phyloP scores from a whole-genome alignment of 495 filamentous ascomycete genomes.

The Astrocystis sublimbata region DNA sequence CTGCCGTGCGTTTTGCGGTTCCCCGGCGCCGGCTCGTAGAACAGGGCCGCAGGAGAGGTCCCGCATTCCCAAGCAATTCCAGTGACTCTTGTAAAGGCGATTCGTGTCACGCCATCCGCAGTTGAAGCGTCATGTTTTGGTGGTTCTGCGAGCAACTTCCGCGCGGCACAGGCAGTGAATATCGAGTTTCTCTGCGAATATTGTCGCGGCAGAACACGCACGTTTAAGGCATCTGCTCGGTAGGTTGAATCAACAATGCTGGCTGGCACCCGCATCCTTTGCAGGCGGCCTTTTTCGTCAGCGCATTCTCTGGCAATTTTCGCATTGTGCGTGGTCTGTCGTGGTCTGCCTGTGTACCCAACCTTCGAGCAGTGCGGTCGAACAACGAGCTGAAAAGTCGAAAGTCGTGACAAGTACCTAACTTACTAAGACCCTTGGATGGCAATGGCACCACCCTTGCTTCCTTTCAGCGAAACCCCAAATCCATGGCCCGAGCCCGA shows the following conservation, averaged over 20 bases:
- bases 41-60: not conserved
- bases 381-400: not conserved
- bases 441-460: too few relatives aligned
- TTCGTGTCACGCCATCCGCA: not conserved
- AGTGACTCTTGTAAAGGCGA: not conserved
- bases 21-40: not conserved
- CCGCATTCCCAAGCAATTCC: not conserved
- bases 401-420: too few relatives aligned
- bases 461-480: too few relatives aligned
- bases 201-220: not conserved
- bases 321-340: not conserved
- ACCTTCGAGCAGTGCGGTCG: not conserved
- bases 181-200: not conserved
- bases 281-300: too few relatives aligned
- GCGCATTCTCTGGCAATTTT: not conserved
- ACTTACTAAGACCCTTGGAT: too few relatives aligned
- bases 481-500: too few relatives aligned
- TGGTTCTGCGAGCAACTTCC: not conserved
- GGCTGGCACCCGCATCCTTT: too few relatives aligned
- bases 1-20: not conserved
- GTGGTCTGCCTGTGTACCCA: not conserved
- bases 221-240: too few relatives aligned
- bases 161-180: not conserved
- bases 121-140: not conserved
- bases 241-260: not conserved